Conservation (phyloP, 164 flowering plant genomes). For the Umbellularia californica region DNA sequence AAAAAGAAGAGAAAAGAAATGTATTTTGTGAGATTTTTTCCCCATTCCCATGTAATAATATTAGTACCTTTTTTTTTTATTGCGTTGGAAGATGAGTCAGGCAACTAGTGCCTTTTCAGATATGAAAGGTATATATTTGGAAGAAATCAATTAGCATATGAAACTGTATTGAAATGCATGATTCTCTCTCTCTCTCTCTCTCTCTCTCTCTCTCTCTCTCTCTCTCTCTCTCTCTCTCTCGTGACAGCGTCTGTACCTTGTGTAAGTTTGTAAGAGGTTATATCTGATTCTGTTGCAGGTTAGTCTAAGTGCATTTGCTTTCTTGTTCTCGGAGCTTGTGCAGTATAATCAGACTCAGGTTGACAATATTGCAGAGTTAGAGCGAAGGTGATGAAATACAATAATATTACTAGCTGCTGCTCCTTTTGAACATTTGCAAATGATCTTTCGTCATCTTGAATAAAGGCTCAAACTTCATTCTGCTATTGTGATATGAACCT, state of each 20-base stretch:
- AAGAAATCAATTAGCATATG: neutral
- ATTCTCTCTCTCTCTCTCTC: no score
- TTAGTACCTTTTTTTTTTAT: no score
- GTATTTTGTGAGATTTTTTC: no score
- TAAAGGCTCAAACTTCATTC: no score
- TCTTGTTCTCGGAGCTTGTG: conserved; percentile 94
- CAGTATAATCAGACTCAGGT: conserved; percentile 98
- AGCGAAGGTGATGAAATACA: conserved; percentile 57
- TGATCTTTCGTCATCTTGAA: neutral
- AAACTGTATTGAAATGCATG: neutral
- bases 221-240: neutral
- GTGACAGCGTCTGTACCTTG: neutral
- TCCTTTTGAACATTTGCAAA: neutral
- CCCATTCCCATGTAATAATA: no score
- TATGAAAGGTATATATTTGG: neutral
- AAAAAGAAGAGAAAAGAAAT: no score
- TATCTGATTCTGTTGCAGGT: conserved; percentile 48
- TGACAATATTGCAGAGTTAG: conserved; percentile 92
- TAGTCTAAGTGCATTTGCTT: conserved; percentile 92
- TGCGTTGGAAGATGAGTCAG: neutral
- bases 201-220: neutral
- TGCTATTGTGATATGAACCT: no score
- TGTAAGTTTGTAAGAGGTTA: neutral
- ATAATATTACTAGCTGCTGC: neutral
- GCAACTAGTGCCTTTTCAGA: neutral